Evolutionary conservation across 768 basidiomycete species (phyloP).

Genomic region (Kwoniella dejecticola): DNA sequence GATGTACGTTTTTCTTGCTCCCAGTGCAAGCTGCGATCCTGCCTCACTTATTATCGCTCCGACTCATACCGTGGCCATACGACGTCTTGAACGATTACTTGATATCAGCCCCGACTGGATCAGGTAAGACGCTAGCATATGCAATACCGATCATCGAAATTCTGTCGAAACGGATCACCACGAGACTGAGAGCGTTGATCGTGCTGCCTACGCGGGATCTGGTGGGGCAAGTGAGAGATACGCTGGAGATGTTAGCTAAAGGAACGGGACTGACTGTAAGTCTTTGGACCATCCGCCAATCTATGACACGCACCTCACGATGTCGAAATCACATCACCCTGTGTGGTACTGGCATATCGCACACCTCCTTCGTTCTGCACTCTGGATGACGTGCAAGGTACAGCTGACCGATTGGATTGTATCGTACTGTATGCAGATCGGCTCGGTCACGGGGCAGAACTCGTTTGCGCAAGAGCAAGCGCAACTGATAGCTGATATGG

Average conservation of each 20-base stretch:
- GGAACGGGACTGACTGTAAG: constrained; percentile 82
- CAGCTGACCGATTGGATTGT: background rate
- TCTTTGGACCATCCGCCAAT: too few relatives aligned
- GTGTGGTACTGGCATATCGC: too few relatives aligned
- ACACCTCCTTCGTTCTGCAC: too few relatives aligned
- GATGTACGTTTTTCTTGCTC: background rate
- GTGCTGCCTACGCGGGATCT: constrained; percentile 93
- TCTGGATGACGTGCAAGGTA: background rate
- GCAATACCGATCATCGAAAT: constrained; percentile 88
- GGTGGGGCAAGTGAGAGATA: constrained; percentile 87
- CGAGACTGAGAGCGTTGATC: constrained; percentile 80
- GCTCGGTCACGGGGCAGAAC: constrained; percentile 87
- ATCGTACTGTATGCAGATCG: constrained; percentile 63
- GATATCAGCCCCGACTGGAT: constrained; percentile 95
- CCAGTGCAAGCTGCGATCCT: constrained; percentile 86
- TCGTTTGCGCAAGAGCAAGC: constrained; percentile 90
- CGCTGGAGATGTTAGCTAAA: constrained; percentile 78
- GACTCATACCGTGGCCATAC: constrained; percentile 61
- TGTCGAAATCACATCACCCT: too few relatives aligned
- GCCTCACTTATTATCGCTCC: constrained; percentile 69
- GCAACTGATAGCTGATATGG: constrained; percentile 69
- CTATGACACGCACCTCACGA: too few relatives aligned
- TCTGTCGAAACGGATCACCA: constrained; percentile 72
- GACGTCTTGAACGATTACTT: constrained; percentile 81
- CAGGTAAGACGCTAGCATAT: constrained; percentile 97